Conservation (phyloP, 441 rosid genomes). For the Breynia disticha region DNA sequence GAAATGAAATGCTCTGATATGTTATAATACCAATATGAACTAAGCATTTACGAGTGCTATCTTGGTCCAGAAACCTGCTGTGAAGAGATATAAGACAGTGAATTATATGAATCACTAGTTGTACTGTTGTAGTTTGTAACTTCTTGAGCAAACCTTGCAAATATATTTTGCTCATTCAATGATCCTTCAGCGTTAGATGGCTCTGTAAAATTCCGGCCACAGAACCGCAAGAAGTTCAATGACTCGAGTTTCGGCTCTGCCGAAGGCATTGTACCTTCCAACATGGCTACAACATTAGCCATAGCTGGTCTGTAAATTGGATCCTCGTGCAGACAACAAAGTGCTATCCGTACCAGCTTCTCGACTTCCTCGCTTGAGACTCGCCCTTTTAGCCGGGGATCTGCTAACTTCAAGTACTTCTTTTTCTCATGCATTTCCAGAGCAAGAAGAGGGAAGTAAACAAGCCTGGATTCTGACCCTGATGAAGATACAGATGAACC, state of each 20-base stretch:
- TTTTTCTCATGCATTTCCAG: slow-evolving; percentile 87
- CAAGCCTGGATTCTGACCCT: slow-evolving; percentile 25
- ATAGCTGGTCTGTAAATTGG: slow-evolving; percentile 56
- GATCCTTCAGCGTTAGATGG: slow-evolving; percentile 28
- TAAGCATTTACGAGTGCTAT: no score
- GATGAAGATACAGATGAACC: slow-evolving; percentile 33
- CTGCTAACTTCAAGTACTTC: slow-evolving; percentile 64
- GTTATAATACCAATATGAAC: no score
- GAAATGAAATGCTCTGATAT: no score
- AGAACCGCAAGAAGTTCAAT: slow-evolving; percentile 68
- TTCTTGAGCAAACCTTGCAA: not conserved
- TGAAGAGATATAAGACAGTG: not conserved
- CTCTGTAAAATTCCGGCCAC: slow-evolving; percentile 68
- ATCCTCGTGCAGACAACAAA: slow-evolving; percentile 76
- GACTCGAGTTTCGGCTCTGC: slow-evolving; percentile 59
- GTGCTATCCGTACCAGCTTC: slow-evolving; percentile 50
- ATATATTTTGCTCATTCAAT: not conserved
- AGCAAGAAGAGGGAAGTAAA: slow-evolving; percentile 73
- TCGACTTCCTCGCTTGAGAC: slow-evolving; percentile 55
- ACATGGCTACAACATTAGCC: slow-evolving; percentile 66
- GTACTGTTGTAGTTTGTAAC: not conserved
- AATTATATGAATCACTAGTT: not conserved
- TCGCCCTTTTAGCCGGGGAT: slow-evolving; percentile 61
- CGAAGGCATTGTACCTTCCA: slow-evolving; percentile 60
- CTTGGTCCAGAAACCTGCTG: not conserved